These are phyloP conservation scores for Euphorbia celastroides DNA, from an alignment of 441 rosid genomes.

Conservation along the genomic window DNA sequence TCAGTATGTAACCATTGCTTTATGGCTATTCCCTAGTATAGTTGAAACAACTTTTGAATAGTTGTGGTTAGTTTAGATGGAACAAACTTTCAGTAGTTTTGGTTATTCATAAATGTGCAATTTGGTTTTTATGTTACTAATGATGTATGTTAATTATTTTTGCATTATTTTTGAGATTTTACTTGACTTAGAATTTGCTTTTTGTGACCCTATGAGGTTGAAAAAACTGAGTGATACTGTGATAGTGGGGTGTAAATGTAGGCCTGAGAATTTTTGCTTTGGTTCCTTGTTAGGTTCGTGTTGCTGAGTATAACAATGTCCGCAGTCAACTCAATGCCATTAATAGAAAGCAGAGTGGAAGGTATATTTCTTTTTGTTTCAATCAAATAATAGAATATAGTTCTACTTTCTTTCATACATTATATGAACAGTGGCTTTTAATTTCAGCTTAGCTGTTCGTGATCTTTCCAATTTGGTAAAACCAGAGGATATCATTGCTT, in stretches of 20 bases:
- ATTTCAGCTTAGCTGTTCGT: slow-evolving; percentile 95
- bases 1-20: background rate
- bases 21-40: background rate
- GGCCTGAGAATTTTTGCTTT: slow-evolving; percentile 11
- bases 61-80: background rate
- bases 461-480: slow-evolving; percentile 93
- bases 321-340: slow-evolving; percentile 96
- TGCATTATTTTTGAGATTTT: background rate
- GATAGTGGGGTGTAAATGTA: background rate
- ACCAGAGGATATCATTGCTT: slow-evolving; percentile 73
- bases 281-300: slow-evolving; percentile 66
- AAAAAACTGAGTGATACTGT: slow-evolving; percentile 10
- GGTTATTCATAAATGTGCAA: background rate
- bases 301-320: slow-evolving; percentile 86
- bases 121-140: background rate
- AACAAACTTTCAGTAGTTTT: background rate
- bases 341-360: slow-evolving; percentile 95
- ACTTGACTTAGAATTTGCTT: background rate
- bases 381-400: background rate
- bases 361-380: slow-evolving; percentile 40
- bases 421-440: slow-evolving; percentile 22
- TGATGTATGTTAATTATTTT: background rate
- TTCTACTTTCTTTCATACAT: background rate
- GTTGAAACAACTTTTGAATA: background rate
- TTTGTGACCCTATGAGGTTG: background rate